Percentiles rank a stretch among this genome's conserved stretches.
Evolutionary conservation across 2,329 filamentous ascomycete genomes (phyloP).

Genomic region (Helicocarpus griseus): DNA sequence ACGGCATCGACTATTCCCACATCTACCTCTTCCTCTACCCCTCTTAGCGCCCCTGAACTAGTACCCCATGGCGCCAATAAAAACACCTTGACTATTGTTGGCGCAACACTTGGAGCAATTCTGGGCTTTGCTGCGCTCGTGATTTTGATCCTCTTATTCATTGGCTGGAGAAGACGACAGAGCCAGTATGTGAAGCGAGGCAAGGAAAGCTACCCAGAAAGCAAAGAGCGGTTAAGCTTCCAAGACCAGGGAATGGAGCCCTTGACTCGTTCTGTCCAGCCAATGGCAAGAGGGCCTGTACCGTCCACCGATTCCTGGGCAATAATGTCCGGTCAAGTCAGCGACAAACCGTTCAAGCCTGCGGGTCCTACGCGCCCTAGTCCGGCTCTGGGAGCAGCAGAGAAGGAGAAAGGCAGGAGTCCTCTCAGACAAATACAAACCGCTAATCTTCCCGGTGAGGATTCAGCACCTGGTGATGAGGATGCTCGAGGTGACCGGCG

Average conservation of each 20-base stretch:
- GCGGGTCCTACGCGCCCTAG: neutral
- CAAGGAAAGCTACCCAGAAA: conserved; percentile 38
- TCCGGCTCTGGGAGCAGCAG: neutral
- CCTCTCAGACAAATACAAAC: conserved; percentile 10
- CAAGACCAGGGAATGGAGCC: conserved; percentile 38
- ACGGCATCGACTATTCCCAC: conserved; percentile 19
- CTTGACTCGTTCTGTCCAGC: conserved; percentile 31
- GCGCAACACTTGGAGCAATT: conserved; percentile 73
- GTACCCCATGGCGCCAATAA: conserved; percentile 21
- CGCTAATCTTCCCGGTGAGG: conserved; percentile 11
- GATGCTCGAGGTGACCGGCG: conserved; percentile 25
- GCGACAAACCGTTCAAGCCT: neutral
- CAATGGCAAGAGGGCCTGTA: conserved; percentile 36
- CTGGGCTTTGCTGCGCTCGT: conserved; percentile 62
- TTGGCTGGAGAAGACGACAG: conserved; percentile 12
- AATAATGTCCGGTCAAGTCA: conserved; percentile 30
- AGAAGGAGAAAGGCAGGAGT: conserved; percentile 8
- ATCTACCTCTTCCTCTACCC: conserved; percentile 17
- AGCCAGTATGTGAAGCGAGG: conserved; percentile 21
- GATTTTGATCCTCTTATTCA: conserved; percentile 59
- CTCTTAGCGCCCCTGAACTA: conserved; percentile 23
- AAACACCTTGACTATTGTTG: conserved; percentile 54
- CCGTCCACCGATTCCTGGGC: conserved; percentile 31
- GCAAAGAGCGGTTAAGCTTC: conserved; percentile 47
- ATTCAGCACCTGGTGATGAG: conserved; percentile 12